Percentiles rank a stretch among this genome's conserved stretches.
These are phyloP conservation scores for Aspergillus sp. DNA, from an alignment of 2,329 filamentous ascomycete species.

Conservation along the genomic window DNA sequence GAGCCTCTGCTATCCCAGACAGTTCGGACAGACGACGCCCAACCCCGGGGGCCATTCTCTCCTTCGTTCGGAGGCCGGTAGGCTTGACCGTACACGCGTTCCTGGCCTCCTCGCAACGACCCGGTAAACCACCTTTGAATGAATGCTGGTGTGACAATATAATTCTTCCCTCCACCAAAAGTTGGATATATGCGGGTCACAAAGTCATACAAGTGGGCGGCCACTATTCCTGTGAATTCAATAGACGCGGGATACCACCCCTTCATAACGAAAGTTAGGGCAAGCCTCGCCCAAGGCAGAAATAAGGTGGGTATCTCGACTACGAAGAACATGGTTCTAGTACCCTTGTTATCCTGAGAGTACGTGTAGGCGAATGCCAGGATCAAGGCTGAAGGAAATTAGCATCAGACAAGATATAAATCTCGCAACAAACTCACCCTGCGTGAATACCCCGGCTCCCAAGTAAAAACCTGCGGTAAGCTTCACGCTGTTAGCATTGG, in stretches of 20 bases:
- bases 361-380: constrained; percentile 82
- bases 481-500: constrained; percentile 37
- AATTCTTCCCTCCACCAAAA: constrained; percentile 79
- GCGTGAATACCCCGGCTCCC: constrained; percentile 34
- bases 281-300: constrained; percentile 77
- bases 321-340: constrained; percentile 75
- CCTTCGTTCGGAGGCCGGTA: constrained; percentile 42
- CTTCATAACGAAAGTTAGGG: constrained; percentile 68
- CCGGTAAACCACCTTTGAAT: constrained; percentile 66
- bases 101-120: constrained; percentile 41
- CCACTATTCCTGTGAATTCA: constrained; percentile 75
- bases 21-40: constrained; percentile 32
- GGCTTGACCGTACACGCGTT: constrained; percentile 64
- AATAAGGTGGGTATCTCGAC: constrained; percentile 79
- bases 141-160: constrained; percentile 71
- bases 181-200: constrained; percentile 82
- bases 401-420: constrained; percentile 18
- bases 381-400: constrained; percentile 65
- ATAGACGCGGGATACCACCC: constrained; percentile 59
- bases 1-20: constrained; percentile 41
- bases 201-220: constrained; percentile 90
- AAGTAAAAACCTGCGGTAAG: constrained; percentile 42
- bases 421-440: constrained; percentile 29
- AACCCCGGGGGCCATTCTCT: constrained; percentile 21
- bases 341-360: constrained; percentile 78